Base-by-base conservation (phyloP, 768 basidiomycete species). In the Coprinellus aureogranulatus region DNA sequence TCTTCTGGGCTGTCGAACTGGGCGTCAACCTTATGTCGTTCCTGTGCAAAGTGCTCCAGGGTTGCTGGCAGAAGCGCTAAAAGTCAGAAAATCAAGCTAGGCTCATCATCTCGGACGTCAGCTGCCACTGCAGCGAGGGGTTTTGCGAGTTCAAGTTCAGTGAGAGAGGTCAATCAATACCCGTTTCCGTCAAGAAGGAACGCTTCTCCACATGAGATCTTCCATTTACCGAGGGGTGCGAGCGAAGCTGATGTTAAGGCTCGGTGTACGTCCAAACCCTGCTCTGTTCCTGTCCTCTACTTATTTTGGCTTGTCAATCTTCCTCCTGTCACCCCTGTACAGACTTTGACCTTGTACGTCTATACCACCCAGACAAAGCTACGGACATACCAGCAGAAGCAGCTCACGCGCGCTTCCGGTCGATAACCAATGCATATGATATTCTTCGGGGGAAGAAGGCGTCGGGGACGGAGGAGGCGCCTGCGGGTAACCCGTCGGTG, bases 301-400 rank as follows among this genome's bases (percentile, higher is more conserved):
- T n/a, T n/a, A n/a, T n/a, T n/a, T n/a, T n/a, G n/a, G n/a, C n/a
- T n/a, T n/a, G n/a, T n/a, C n/a, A n/a, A n/a, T n/a, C n/a, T n/a
- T n/a, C 26, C 44, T 41, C 0, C 34, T 30, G 25, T 34, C 22
- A 57, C 23, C 31, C 30, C 39, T n/a, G 9, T 8, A 30, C 41
- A 92, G 89, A 91, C 70, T 89, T 84, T 65, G 89, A 90, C 61
- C 88, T 92, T 44, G 90, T 91, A 30, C 79, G 86, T 40, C 77
- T 89, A 57, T 89, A 91, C 68, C 89, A 92, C 67, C 89, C 89
- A 2, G 89, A 92, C 68, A 86, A 87, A 41, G 74, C 77, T 23
- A 53, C 66, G 11, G 64, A 68, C 12, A 41, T 79, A 12, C 70
- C 84, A 6, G 64, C 81, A 0, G 80, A 81, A 16, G 67, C 77